Evolutionary conservation across 2,329 filamentous ascomycete species (phyloP).

Genomic region (Diaporthe velutina): DNA sequence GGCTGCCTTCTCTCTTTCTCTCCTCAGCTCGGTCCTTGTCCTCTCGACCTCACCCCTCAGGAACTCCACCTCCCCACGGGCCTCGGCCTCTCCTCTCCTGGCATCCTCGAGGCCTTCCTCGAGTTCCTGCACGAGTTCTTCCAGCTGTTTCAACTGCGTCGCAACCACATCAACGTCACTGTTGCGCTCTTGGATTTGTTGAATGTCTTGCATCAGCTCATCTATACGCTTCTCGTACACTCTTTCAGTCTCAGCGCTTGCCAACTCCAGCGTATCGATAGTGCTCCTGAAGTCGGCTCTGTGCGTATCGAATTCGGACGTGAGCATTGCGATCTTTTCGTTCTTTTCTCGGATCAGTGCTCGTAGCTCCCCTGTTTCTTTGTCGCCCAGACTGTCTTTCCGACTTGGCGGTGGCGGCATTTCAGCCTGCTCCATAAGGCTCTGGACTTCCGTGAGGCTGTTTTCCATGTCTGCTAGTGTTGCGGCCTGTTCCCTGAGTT

Average conservation of each 20-base stretch:
- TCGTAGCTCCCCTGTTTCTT: slow-evolving; percentile 82
- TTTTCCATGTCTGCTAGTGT: slow-evolving; percentile 91
- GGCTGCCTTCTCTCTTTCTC: slow-evolving; percentile 87
- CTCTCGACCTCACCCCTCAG: slow-evolving; percentile 94
- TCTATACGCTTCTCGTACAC: slow-evolving; percentile 96
- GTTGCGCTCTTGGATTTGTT: slow-evolving; percentile 83
- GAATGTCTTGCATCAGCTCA: slow-evolving; percentile 84
- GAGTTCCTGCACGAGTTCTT: slow-evolving; percentile 95
- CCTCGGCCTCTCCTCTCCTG: slow-evolving; percentile 92
- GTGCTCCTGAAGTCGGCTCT: slow-evolving; percentile 96
- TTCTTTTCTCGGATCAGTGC: slow-evolving; percentile 93
- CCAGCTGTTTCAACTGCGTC: slow-evolving; percentile 91
- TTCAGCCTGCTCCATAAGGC: slow-evolving; percentile 73
- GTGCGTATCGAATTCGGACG: slow-evolving; percentile 93
- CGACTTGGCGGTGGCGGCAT: slow-evolving; percentile 52
- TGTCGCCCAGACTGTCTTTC: slow-evolving; percentile 70
- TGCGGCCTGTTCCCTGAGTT: slow-evolving; percentile 88
- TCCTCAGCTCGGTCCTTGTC: slow-evolving; percentile 86
- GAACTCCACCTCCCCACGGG: slow-evolving; percentile 95
- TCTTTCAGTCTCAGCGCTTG: slow-evolving; percentile 93
- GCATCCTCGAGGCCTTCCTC: slow-evolving; percentile 98
- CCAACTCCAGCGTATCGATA: slow-evolving; percentile 95
- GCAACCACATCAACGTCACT: slow-evolving; percentile 95
- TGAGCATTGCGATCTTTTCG: slow-evolving; percentile 93
- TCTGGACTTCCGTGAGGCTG: slow-evolving; percentile 82